These are phyloP conservation scores for Canna indica DNA, from an alignment of 176 grass and related monocot species.

Conservation along the genomic window DNA sequence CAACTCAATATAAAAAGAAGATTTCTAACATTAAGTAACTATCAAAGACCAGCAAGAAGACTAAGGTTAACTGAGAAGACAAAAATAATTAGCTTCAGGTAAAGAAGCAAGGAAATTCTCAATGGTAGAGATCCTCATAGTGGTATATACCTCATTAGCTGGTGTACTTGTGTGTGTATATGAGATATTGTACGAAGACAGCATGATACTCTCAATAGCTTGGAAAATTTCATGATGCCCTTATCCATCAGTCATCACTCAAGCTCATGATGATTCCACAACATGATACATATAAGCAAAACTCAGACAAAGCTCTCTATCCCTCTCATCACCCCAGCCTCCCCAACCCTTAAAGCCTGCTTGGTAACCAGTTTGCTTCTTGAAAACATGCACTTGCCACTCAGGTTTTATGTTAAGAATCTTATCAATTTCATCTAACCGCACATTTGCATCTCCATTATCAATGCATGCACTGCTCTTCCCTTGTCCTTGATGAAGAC, in stretches of 20 bases:
- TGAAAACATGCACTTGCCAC: conserved; percentile 55
- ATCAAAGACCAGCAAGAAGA: neutral
- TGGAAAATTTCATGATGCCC: neutral
- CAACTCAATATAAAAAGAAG: neutral
- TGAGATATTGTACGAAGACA: neutral
- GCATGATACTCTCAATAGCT: neutral
- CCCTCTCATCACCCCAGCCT: conserved; percentile 87
- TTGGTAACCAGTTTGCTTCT: conserved; percentile 59
- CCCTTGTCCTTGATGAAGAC: conserved; percentile 82
- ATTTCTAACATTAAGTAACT: neutral
- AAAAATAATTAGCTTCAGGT: neutral
- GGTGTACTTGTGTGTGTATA: neutral
- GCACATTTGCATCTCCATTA: conserved; percentile 34
- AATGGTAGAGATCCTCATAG: neutral
- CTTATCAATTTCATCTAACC: conserved; percentile 46
- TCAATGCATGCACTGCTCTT: conserved; percentile 50
- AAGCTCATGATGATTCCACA: conserved; percentile 23
- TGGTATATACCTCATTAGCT: neutral
- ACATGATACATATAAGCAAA: conserved; percentile 90
- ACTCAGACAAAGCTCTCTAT: conserved; percentile 76
- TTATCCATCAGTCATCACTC: conserved; percentile 11
- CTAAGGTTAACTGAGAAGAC: neutral
- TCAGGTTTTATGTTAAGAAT: conserved; percentile 63
- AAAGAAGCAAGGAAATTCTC: neutral
- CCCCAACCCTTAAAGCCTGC: conserved; percentile 98